A percentile compares a stretch with the other conserved stretches of the same genome.
phyloP scores from a whole-genome alignment of 2,329 filamentous ascomycete species.

The Calcarisporium arbuscula region DNA sequence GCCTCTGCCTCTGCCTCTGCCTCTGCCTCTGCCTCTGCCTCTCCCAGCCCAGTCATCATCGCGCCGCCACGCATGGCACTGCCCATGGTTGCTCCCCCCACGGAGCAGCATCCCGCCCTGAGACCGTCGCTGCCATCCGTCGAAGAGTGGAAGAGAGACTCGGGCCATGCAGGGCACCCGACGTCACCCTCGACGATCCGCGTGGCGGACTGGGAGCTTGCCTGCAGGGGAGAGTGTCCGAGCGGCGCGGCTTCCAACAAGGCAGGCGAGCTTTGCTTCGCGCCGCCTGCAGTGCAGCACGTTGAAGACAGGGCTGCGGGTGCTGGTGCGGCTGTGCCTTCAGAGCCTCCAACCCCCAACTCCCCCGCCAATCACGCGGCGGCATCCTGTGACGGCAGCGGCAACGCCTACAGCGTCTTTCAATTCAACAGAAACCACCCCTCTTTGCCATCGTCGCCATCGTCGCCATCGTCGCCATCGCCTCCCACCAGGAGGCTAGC shows the following conservation, averaged over 20 bases:
- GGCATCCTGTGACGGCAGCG: too few species aligned
- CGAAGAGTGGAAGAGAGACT: constrained; percentile 48
- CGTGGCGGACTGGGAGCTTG: constrained; percentile 35
- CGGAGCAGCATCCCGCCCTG: constrained; percentile 48
- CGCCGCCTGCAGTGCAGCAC: constrained; percentile 7
- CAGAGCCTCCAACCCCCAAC: neutral
- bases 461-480: constrained; percentile 1
- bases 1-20: too few species aligned
- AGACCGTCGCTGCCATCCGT: constrained; percentile 22
- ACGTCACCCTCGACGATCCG: constrained; percentile 24
- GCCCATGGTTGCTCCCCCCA: constrained; percentile 34
- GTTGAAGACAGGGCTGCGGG: constrained; percentile 6
- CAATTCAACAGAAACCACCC: too few species aligned
- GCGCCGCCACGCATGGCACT: constrained; percentile 18
- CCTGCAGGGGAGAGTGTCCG: constrained; percentile 17
- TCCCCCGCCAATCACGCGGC: too few species aligned
- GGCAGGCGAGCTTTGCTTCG: constrained; percentile 1
- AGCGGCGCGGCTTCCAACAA: constrained; percentile 1
- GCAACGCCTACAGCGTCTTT: too few species aligned
- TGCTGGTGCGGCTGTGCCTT: constrained; percentile 13
- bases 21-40: too few species aligned
- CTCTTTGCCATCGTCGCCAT: neutral
- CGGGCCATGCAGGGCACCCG: constrained; percentile 41
- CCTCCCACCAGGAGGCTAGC: constrained; percentile 14
- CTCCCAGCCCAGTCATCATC: constrained; percentile 23